phyloP scores from a whole-genome alignment of 768 basidiomycete genomes.

The Mycena epipterygia region DNA sequence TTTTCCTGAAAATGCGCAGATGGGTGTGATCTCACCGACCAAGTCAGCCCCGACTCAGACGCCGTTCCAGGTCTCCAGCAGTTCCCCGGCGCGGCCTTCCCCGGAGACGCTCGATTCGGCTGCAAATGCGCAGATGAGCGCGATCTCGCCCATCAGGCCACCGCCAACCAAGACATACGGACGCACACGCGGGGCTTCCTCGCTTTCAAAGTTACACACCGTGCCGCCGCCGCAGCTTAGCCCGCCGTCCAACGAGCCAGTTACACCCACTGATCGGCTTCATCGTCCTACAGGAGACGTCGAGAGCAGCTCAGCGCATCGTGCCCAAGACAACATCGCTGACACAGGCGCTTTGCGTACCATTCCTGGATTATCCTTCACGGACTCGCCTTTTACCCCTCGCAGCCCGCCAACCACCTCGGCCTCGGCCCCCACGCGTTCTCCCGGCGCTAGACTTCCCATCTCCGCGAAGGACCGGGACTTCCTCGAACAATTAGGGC shows the following conservation, averaged over 20 bases:
- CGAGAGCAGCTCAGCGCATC: not conserved
- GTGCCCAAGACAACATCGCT: not conserved
- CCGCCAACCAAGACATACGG: not conserved
- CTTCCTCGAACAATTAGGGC: slow-evolving; percentile 36
- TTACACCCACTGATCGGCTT: not conserved
- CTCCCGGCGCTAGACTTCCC: not conserved
- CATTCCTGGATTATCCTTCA: not conserved
- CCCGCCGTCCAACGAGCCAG: not conserved
- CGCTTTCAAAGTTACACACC: not conserved
- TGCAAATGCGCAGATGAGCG: too few species aligned
- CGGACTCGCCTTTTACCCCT: slow-evolving; percentile 9
- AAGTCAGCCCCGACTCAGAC: too few species aligned
- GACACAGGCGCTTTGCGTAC: not conserved
- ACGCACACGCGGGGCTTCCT: not conserved
- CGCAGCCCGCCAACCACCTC: not conserved
- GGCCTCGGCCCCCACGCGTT: not conserved
- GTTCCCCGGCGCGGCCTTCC: too few species aligned
- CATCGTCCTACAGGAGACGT: not conserved
- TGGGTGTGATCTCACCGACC: too few species aligned
- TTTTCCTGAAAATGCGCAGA: too few species aligned
- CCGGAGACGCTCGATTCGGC: too few species aligned
- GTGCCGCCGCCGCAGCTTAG: not conserved
- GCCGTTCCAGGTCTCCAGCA: too few species aligned
- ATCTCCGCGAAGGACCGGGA: slow-evolving; percentile 38
- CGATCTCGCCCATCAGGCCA: too few species aligned